These are phyloP conservation scores for Nitzschia inconspicua DNA, from an alignment of 108 stramenopile genomes.

Conservation along the genomic window DNA sequence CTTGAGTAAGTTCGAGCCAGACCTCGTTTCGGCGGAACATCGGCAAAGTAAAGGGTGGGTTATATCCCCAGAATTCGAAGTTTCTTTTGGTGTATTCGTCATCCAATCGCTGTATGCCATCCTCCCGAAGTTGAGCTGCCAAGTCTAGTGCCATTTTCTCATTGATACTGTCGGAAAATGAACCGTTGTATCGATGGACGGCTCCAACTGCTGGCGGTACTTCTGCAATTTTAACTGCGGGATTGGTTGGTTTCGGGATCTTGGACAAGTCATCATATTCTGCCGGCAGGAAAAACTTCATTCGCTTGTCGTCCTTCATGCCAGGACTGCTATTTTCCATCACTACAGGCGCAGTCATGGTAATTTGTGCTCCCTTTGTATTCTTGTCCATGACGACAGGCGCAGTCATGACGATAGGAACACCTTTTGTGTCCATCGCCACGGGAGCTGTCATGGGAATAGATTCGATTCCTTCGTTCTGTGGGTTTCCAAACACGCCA, in stretches of 20 bases:
- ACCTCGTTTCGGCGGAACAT: conserved; percentile 83
- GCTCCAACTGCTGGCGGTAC: conserved; percentile 65
- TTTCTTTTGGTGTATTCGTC: conserved; percentile 46
- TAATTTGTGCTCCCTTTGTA: conserved; percentile 27
- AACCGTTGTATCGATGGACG: conserved; percentile 73
- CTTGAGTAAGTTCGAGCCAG: conserved; percentile 66
- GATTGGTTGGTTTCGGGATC: conserved; percentile 82
- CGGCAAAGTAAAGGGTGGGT: conserved; percentile 87
- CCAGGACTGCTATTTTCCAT: no score
- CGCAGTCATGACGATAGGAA: conserved; percentile 72
- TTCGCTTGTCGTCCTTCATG: conserved; percentile 47
- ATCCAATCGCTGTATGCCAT: conserved; percentile 49
- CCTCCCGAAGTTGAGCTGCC: conserved; percentile 48
- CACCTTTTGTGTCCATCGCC: conserved; percentile 31
- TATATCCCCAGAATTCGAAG: conserved; percentile 82
- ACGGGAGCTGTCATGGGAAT: conserved; percentile 90
- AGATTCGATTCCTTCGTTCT: conserved; percentile 55
- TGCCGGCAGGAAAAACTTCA: conserved; percentile 85
- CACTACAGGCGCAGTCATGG: conserved; percentile 81
- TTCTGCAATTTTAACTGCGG: conserved; percentile 52
- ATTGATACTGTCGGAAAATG: conserved; percentile 23
- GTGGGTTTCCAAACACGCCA: conserved; percentile 74
- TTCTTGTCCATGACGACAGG: conserved; percentile 55
- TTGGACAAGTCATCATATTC: conserved; percentile 67
- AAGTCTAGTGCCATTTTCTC: conserved; percentile 39